Conservation (phyloP, 2,329 filamentous ascomycete species). For the Aspergillus melleus region DNA sequence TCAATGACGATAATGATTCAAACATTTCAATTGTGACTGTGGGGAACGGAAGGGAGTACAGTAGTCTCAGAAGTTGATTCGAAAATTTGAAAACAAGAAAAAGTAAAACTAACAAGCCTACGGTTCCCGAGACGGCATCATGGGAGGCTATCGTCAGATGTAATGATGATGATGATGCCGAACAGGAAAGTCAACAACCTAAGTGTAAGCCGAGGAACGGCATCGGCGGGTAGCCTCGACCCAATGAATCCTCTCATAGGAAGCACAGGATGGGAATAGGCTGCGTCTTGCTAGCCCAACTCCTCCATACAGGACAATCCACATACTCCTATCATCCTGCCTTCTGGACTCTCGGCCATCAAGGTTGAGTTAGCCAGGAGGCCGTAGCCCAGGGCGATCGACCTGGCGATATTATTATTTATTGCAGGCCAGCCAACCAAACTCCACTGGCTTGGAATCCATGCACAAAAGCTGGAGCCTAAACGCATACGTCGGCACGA, state of each 20-base stretch:
- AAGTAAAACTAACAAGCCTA: neutral
- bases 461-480: neutral
- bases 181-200: neutral
- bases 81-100: too few relatives aligned
- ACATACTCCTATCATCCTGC: too few relatives aligned
- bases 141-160: neutral
- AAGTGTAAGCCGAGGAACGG: neutral
- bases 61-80: neutral
- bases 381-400: neutral
- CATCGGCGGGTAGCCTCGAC: neutral
- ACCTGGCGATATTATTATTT: neutral
- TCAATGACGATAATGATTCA: neutral
- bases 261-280: too few relatives aligned
- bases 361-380: neutral
- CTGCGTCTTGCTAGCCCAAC: too few relatives aligned
- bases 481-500: neutral
- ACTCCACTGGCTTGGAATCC: neutral
- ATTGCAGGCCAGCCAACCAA: neutral
- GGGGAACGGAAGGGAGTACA: neutral
- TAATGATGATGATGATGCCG: neutral
- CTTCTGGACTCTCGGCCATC: neutral
- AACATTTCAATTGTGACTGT: constrained; percentile 5
- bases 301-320: too few relatives aligned
- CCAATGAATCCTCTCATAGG: too few relatives aligned
- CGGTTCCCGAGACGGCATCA: neutral